These are phyloP conservation scores for Teratosphaeria pseudoeucalypti DNA, from an alignment of 2,329 filamentous ascomycete species.

Conservation along the genomic window DNA sequence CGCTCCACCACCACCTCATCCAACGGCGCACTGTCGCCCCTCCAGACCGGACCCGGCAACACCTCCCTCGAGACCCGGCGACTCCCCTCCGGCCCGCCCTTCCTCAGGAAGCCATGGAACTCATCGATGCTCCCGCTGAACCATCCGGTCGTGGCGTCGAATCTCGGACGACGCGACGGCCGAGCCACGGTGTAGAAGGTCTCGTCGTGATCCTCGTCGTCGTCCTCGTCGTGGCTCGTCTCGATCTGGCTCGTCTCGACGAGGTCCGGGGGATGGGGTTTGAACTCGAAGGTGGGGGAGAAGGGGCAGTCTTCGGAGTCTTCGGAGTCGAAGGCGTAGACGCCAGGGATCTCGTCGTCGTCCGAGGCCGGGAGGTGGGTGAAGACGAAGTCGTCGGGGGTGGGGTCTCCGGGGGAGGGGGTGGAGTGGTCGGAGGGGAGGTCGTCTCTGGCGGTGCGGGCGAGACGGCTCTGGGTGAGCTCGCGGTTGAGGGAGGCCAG, in stretches of 20 bases:
- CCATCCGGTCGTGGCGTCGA: constrained; percentile 21
- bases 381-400: constrained; percentile 13
- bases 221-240: constrained; percentile 7
- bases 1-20: too few relatives aligned
- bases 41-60: too few relatives aligned
- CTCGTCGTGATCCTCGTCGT: constrained; percentile 4
- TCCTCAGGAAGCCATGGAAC: constrained; percentile 9
- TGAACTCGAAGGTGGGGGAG: constrained; percentile 1
- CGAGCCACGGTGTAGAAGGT: not conserved
- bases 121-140: constrained; percentile 21
- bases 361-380: constrained; percentile 12
- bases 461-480: constrained; percentile 22
- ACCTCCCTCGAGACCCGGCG: not conserved
- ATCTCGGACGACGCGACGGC: constrained; percentile 4
- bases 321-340: not conserved
- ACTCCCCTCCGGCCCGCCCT: not conserved
- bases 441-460: constrained; percentile 17
- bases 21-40: too few relatives aligned
- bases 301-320: not conserved
- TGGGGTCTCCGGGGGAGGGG: constrained; percentile 9
- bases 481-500: constrained; percentile 23
- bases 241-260: not conserved
- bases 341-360: constrained; percentile 12
- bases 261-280: constrained; percentile 1
- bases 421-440: constrained; percentile 7